These are phyloP conservation scores for Falciphora oryzae DNA, from an alignment of 2,329 filamentous ascomycete genomes.

Conservation along the genomic window DNA sequence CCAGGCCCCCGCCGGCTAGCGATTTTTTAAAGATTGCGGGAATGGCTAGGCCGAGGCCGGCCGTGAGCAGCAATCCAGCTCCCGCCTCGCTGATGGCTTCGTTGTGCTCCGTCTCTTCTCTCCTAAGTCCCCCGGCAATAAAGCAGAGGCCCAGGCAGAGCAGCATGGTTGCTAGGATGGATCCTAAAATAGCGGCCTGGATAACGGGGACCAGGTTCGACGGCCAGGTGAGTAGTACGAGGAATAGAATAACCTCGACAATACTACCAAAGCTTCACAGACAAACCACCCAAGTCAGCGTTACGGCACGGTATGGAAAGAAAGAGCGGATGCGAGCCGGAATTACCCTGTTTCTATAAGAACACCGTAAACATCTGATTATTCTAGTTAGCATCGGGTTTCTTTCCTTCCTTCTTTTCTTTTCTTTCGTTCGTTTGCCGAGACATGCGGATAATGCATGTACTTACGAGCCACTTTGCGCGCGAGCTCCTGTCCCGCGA, in stretches of 20 bases:
- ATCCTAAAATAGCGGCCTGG: constrained; percentile 76
- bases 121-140: constrained; percentile 64
- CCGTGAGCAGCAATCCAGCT: constrained; percentile 69
- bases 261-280: constrained; percentile 55
- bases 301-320: neutral
- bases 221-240: constrained; percentile 56
- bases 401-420: neutral
- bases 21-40: constrained; percentile 52
- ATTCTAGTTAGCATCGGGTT: neutral
- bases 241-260: constrained; percentile 79
- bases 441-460: constrained; percentile 3
- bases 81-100: constrained; percentile 74
- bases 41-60: constrained; percentile 47
- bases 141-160: constrained; percentile 78
- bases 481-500: constrained; percentile 65
- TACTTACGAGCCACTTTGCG: constrained; percentile 62
- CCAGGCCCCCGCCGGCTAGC: constrained; percentile 25
- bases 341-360: constrained; percentile 50
- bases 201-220: constrained; percentile 61
- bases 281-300: neutral
- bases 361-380: constrained; percentile 56
- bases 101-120: constrained; percentile 66
- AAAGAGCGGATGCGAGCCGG: constrained; percentile 7
- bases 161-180: constrained; percentile 74
- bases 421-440: neutral